phyloP scores from a whole-genome alignment of 495 filamentous ascomycete species.

The Xylaria sp. region DNA sequence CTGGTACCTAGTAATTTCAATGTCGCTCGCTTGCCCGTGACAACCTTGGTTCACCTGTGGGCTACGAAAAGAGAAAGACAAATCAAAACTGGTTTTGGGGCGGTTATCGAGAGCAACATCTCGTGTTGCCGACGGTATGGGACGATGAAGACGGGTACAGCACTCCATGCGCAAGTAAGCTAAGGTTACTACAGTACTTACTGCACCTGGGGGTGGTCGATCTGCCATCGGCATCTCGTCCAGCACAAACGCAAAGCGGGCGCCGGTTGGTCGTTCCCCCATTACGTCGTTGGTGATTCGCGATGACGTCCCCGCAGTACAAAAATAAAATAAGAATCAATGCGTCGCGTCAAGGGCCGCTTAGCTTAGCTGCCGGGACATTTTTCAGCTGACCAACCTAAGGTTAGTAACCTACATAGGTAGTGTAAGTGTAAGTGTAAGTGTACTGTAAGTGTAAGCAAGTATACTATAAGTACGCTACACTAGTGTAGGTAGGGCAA shows the following conservation, averaged over 20 bases:
- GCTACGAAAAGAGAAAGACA: constrained; percentile 4
- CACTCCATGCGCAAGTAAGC: no score
- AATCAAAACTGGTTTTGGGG: constrained; percentile 9
- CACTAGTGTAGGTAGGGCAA: no score
- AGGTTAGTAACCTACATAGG: not conserved
- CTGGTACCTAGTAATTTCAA: constrained; percentile 5
- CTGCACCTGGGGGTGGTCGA: not conserved
- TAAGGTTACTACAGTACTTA: no score
- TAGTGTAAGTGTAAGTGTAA: no score
- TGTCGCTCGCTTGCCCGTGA: constrained; percentile 5
- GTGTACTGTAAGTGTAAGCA: no score
- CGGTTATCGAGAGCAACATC: not conserved
- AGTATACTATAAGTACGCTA: no score
- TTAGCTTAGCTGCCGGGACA: constrained; percentile 15
- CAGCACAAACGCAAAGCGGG: constrained; percentile 12
- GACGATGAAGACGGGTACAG: not conserved
- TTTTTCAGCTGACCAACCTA: constrained; percentile 7
- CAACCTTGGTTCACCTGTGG: not conserved
- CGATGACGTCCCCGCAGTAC: constrained; percentile 21
- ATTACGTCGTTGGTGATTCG: constrained; percentile 18
- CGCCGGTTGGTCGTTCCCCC: not conserved
- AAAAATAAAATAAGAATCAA: constrained; percentile 9
- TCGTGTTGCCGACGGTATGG: constrained; percentile 3
- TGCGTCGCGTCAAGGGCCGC: constrained; percentile 18
- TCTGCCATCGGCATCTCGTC: not conserved